Conservation (phyloP, 192 early-diverging fungal species). For the Backusella circina region DNA sequence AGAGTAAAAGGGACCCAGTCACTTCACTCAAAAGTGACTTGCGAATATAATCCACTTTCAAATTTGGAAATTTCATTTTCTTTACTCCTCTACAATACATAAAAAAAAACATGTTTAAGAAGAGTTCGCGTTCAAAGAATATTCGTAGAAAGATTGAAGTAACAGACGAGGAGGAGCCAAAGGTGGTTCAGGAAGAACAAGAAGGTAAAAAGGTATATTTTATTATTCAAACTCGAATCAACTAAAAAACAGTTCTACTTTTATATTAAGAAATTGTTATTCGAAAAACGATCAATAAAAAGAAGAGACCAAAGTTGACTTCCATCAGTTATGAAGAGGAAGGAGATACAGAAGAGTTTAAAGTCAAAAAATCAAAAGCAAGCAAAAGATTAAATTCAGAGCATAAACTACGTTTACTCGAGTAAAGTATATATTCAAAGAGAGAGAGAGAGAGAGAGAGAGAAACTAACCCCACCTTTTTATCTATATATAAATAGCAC, state of each 20-base stretch:
- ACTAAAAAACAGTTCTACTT: background rate
- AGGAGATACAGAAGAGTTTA: slow-evolving; percentile 36
- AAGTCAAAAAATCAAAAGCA: slow-evolving; percentile 45
- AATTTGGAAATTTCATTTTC: background rate
- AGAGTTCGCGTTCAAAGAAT: slow-evolving; percentile 23
- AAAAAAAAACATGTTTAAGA: slow-evolving; percentile 34
- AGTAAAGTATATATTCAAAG: slow-evolving; percentile 11
- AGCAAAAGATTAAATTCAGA: slow-evolving; percentile 27
- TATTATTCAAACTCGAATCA: background rate
- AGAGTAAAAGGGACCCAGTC: background rate
- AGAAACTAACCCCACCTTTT: background rate
- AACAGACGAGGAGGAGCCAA: slow-evolving; percentile 14
- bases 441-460: background rate
- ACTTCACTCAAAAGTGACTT: slow-evolving; percentile 9
- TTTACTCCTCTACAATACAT: background rate
- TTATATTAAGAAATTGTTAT: slow-evolving; percentile 17
- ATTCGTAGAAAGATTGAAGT: slow-evolving; percentile 33
- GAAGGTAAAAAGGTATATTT: background rate
- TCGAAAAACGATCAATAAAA: slow-evolving; percentile 18
- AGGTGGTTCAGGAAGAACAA: background rate
- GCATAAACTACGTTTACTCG: slow-evolving; percentile 10
- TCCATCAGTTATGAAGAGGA: slow-evolving; percentile 28
- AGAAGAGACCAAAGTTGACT: slow-evolving; percentile 19
- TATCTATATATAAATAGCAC: background rate
- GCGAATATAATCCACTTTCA: background rate